Conservation (phyloP, 306 rosid genomes). For the Rosa rugosa region DNA sequence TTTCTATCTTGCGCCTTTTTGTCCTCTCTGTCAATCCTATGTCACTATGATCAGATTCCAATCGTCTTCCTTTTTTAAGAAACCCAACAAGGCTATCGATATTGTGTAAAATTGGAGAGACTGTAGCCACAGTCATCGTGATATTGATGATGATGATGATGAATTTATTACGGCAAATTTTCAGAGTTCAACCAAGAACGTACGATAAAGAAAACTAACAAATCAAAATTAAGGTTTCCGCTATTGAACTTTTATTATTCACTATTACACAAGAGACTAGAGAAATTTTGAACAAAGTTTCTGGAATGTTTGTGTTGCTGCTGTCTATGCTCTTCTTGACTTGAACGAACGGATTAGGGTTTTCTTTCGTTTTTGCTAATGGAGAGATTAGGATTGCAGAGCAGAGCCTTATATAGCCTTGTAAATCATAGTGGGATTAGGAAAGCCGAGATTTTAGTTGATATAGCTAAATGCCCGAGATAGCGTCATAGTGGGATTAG, state of each 20-base stretch:
- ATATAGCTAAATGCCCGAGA: no score
- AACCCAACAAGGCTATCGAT: slow-evolving; percentile 1
- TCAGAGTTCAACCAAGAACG: not conserved
- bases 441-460: no score
- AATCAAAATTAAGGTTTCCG: not conserved
- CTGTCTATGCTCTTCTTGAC: no score
- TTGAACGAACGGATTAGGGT: no score
- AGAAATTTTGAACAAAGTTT: not conserved
- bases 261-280: not conserved
- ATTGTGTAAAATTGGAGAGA: not conserved
- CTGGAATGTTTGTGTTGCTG: no score
- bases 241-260: not conserved
- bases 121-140: not conserved
- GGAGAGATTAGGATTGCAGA: no score
- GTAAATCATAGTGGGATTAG: no score
- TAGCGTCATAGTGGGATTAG: no score
- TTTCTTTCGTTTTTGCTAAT: no score
- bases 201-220: no score
- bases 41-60: not conserved
- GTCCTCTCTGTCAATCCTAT: not conserved
- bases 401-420: no score
- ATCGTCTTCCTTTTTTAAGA: not conserved
- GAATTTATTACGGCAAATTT: not conserved
- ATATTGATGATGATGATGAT: not conserved
- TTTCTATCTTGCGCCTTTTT: slow-evolving; percentile 7